Evolutionary conservation across 352 stramenopile genomes (phyloP).

Genomic region (Phytopythium ostracodes): DNA sequence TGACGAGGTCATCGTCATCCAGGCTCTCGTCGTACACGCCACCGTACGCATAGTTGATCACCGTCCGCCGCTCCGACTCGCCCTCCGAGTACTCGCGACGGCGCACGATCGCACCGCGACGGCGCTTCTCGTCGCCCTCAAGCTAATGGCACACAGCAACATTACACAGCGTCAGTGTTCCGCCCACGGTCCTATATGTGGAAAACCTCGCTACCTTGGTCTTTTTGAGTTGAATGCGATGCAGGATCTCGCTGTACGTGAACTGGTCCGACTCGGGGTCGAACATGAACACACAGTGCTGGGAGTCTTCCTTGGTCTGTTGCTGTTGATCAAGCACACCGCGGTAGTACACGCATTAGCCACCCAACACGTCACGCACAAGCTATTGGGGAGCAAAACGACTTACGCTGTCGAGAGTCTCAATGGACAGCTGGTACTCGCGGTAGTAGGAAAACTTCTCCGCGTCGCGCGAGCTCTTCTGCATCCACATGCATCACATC

Average conservation of each 20-base stretch:
- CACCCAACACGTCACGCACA: background rate
- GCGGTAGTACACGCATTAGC: background rate
- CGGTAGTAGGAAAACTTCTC: slow-evolving; percentile 84
- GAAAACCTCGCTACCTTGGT: slow-evolving; percentile 41
- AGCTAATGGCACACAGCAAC: slow-evolving; percentile 18
- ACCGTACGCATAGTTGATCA: slow-evolving; percentile 60
- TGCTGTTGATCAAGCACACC: background rate
- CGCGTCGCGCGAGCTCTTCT: slow-evolving; percentile 46
- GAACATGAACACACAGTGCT: slow-evolving; percentile 78
- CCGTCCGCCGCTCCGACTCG: slow-evolving; percentile 51
- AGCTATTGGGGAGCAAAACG: background rate
- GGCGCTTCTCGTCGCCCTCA: slow-evolving; percentile 73
- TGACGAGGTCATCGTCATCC: slow-evolving; percentile 60
- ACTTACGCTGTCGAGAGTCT: slow-evolving; percentile 68
- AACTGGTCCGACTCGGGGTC: slow-evolving; percentile 71
- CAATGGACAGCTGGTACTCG: slow-evolving; percentile 75
- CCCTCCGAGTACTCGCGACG: slow-evolving; percentile 69
- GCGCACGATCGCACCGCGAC: slow-evolving; percentile 69
- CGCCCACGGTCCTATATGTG: background rate
- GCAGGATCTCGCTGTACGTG: slow-evolving; percentile 72
- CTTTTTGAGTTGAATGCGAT: slow-evolving; percentile 79
- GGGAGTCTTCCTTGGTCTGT: slow-evolving; percentile 35
- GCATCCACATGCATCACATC: slow-evolving; percentile 1
- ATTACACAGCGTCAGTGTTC: slow-evolving; percentile 3
- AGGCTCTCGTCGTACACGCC: slow-evolving; percentile 63